Evolutionary conservation across 768 basidiomycete genomes (phyloP), one percentile per base, ranked within the genome.

Genomic region (Thelephora ganbajun): DNA sequence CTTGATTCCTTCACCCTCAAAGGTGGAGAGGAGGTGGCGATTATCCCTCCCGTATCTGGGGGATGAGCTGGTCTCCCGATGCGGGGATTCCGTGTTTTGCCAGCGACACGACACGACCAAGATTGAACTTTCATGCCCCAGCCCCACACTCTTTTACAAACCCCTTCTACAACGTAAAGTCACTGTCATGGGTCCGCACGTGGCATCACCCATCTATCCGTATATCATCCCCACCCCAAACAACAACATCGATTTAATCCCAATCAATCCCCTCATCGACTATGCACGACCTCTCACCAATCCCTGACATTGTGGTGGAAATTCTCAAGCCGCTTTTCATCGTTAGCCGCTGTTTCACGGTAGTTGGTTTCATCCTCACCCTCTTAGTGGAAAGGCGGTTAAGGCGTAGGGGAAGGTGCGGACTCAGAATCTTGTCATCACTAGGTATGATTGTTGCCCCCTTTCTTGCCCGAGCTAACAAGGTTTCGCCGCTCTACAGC

Each of bases 1-100:
- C 70, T 71, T 2, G 63, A 66, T n/a, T 50, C 51, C 0, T 63
- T 74, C 16, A 49, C 65, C 11, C 60, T 90, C 42, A 69, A 61
- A 41, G 82, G 83, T 11, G 85, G 83, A 18, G 84, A 89, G 60
- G 80, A 84, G 55, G 74, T 88, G 6, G 84, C 79, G 12, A 70
- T 89, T 20, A 89, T 90, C 37, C 82, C 81, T 53, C 86, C 83
- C 7, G 85, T 89, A 0, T 85, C 83, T 46, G 87, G 88, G 4
- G 86, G 86, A 30, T 87, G 61, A 59, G n/a, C n/a, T n/a, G n/a
- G n/a, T n/a, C n/a, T n/a, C n/a, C n/a, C n/a, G n/a, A n/a, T n/a
- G n/a, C n/a, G n/a, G n/a, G n/a, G n/a, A n/a, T n/a, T n/a, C n/a
- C n/a, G n/a, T n/a, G n/a, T n/a, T n/a, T n/a, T n/a, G n/a, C n/a